Evolutionary conservation across 371 early-diverging fungal species (phyloP).

Genomic region (Zopfochytrium polystomum): DNA sequence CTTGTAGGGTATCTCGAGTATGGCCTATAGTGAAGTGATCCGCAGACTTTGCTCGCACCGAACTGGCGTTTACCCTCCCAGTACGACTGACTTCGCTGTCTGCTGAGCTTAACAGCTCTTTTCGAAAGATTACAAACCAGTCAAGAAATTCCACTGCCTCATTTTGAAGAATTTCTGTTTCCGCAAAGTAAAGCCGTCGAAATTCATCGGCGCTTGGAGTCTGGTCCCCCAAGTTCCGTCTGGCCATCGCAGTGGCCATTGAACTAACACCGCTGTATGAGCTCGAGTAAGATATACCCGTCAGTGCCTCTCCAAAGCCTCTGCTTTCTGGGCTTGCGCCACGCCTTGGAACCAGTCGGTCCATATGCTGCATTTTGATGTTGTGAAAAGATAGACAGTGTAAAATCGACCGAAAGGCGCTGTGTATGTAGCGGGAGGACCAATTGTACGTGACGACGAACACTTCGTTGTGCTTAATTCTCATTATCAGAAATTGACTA

Average conservation of each 20-base stretch:
- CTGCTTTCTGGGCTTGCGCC: no score
- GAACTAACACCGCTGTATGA: constrained; percentile 14
- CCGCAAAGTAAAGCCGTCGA: background rate
- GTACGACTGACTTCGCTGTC: background rate
- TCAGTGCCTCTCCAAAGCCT: background rate
- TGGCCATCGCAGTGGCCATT: no score
- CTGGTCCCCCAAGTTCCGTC: no score
- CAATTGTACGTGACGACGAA: constrained; percentile 70
- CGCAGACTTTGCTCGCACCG: no score
- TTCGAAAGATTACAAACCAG: constrained; percentile 19
- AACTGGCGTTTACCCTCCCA: no score
- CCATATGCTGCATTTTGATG: constrained; percentile 40
- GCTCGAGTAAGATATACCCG: constrained; percentile 16
- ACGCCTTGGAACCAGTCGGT: constrained; percentile 4
- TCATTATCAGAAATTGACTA: constrained; percentile 59
- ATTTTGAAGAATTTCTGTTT: constrained; percentile 23
- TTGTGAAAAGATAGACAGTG: constrained; percentile 42
- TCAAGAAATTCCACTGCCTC: constrained; percentile 38
- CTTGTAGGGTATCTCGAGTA: no score
- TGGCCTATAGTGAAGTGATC: background rate
- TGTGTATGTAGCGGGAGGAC: constrained; percentile 52
- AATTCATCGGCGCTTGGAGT: background rate
- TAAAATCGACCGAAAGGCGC: constrained; percentile 47
- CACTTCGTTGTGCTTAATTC: constrained; percentile 51
- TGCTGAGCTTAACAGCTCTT: background rate